A percentile compares a stretch with the other conserved stretches of the same genome.
Evolutionary conservation across 768 basidiomycete species (phyloP).

Genomic region (Lactifluus volemus): DNA sequence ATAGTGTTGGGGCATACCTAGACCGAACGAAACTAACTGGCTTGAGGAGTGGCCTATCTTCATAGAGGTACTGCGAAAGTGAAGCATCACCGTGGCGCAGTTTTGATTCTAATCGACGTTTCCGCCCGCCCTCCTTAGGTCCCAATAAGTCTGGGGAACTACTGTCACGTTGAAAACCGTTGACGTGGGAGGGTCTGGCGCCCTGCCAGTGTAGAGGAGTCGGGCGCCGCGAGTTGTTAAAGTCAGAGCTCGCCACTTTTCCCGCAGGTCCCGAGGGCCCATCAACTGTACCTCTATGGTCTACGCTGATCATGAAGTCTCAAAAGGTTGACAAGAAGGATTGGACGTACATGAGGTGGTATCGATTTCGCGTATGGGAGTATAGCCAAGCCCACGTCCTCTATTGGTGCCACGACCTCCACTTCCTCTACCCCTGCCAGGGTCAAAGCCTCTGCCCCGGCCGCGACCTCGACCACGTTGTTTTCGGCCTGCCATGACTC

Average conservation of each 20-base stretch:
- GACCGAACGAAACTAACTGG: conserved; percentile 66
- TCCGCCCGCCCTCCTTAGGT: conserved; percentile 23
- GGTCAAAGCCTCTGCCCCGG: conserved; percentile 22
- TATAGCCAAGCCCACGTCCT: conserved; percentile 17
- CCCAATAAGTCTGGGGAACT: conserved; percentile 6
- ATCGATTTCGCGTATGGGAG: background rate
- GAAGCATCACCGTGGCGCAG: conserved; percentile 37
- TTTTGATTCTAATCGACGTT: conserved; percentile 23
- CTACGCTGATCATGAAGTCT: background rate
- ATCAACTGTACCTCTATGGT: background rate
- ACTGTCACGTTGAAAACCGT: background rate
- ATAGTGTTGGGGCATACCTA: conserved; percentile 37
- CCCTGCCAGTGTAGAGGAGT: background rate
- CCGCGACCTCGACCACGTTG: conserved; percentile 16
- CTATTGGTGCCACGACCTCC: conserved; percentile 19
- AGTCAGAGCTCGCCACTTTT: background rate
- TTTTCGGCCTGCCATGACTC: conserved; percentile 10
- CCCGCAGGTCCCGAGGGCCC: background rate
- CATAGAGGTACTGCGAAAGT: conserved; percentile 46
- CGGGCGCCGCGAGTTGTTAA: background rate
- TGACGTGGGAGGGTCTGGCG: background rate
- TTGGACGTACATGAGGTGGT: conserved; percentile 4
- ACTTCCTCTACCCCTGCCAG: conserved; percentile 23
- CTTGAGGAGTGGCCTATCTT: conserved; percentile 52
- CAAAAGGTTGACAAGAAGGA: background rate